phyloP scores from a whole-genome alignment of 176 grass and related monocot species.

The Musa beccarii region DNA sequence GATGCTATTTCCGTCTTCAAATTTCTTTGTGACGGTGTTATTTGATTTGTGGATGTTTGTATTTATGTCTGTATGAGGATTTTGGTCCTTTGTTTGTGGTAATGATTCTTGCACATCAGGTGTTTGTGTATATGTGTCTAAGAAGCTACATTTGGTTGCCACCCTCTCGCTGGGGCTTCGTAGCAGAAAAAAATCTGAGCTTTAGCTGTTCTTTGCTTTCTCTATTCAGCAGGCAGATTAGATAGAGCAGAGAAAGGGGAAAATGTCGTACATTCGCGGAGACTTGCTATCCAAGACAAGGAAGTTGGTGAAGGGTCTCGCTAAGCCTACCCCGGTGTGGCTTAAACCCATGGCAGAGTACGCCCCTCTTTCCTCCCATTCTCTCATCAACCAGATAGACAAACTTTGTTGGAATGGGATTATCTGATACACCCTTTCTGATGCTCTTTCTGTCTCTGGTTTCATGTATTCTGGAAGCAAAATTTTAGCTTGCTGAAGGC shows the following conservation, averaged over 20 bases:
- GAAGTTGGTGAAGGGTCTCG: constrained; percentile 82
- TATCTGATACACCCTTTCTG: neutral
- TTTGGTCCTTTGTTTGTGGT: neutral
- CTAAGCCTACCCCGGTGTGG: constrained; percentile 51
- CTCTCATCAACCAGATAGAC: neutral
- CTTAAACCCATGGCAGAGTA: constrained; percentile 93
- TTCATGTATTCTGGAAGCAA: too few relatives aligned
- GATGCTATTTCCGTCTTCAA: too few relatives aligned
- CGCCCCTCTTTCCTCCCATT: neutral
- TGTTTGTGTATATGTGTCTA: neutral
- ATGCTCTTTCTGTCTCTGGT: neutral
- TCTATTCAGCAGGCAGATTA: neutral
- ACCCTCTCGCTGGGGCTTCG: too few relatives aligned
- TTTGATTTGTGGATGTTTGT: neutral
- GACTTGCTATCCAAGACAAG: constrained; percentile 52
- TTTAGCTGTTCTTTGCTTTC: too few relatives aligned
- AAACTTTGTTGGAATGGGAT: neutral
- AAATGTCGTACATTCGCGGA: constrained; percentile 81
- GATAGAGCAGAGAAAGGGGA: neutral
- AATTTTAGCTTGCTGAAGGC: neutral
- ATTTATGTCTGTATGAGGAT: neutral
- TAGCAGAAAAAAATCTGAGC: too few relatives aligned
- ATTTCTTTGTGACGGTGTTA: too few relatives aligned
- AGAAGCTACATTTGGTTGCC: neutral
- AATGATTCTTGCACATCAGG: neutral